phyloP scores from a whole-genome alignment of 1,284 basidiomycete genomes.

The Melampsora larici-populina region DNA sequence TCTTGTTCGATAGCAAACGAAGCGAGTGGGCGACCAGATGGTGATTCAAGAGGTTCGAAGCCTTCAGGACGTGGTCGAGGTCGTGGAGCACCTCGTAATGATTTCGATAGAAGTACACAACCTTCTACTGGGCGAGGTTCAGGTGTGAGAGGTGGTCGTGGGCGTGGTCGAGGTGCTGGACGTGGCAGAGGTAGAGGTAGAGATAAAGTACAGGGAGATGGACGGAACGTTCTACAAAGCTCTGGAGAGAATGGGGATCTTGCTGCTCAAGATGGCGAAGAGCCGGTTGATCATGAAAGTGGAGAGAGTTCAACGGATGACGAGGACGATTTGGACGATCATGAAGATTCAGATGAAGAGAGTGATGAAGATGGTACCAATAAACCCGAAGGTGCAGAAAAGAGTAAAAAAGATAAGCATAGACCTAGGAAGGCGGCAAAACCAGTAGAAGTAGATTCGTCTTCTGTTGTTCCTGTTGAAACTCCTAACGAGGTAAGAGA shows the following conservation, averaged over 20 bases:
- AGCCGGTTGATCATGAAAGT: constrained; percentile 3
- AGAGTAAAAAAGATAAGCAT: background rate
- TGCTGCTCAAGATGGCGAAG: background rate
- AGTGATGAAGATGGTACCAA: background rate
- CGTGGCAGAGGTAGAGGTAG: background rate
- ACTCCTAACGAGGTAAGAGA: background rate
- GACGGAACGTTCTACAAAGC: constrained; percentile 5
- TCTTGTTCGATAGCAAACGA: background rate
- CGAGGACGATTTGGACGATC: background rate
- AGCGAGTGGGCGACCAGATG: background rate
- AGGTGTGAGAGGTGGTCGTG: constrained; percentile 1
- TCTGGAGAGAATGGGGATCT: background rate
- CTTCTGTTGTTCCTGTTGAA: background rate
- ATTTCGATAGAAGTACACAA: background rate
- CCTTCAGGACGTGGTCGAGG: background rate
- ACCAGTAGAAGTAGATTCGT: background rate
- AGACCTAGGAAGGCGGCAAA: background rate
- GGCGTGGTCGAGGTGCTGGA: constrained; percentile 1
- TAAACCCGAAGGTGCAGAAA: constrained; percentile 3
- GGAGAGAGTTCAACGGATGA: constrained; percentile 4
- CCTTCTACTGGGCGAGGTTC: background rate
- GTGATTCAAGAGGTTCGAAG: background rate
- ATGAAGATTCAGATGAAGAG: background rate
- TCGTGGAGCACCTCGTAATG: background rate
- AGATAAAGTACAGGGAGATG: background rate